These are phyloP conservation scores for Penicillium sclerotigenum DNA, from an alignment of 2,329 filamentous ascomycete genomes.

Conservation along the genomic window DNA sequence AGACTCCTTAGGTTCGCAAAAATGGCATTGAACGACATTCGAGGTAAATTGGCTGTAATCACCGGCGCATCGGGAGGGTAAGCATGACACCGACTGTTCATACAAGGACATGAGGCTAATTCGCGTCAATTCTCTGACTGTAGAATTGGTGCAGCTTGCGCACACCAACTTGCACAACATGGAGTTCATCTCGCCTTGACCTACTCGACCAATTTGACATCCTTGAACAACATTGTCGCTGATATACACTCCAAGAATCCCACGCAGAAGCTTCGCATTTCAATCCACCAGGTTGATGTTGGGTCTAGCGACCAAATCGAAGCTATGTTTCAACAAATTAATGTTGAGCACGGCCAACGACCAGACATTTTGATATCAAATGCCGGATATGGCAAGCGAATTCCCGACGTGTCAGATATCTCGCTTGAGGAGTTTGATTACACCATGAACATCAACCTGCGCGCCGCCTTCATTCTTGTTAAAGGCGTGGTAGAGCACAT, in stretches of 20 bases:
- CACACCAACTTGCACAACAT: constrained; percentile 51
- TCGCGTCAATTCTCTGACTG: background rate
- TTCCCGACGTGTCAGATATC: constrained; percentile 56
- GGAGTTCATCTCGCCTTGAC: constrained; percentile 57
- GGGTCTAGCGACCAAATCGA: constrained; percentile 54
- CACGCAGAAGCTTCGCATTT: constrained; percentile 42
- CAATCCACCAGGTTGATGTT: constrained; percentile 59
- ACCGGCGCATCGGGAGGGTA: constrained; percentile 62
- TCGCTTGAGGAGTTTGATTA: constrained; percentile 62
- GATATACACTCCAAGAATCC: constrained; percentile 39
- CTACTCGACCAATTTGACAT: constrained; percentile 52
- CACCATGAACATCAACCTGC: constrained; percentile 60
- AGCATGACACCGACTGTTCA: constrained; percentile 8
- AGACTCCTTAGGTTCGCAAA: background rate
- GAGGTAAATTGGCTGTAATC: constrained; percentile 55
- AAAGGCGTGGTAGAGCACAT: constrained; percentile 61
- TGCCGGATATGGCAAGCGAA: constrained; percentile 64
- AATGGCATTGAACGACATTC: constrained; percentile 45
- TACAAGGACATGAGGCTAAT: background rate
- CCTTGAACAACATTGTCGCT: constrained; percentile 46
- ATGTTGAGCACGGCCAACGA: constrained; percentile 50
- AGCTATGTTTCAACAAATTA: constrained; percentile 56
- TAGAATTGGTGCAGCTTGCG: constrained; percentile 60
- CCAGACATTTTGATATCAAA: constrained; percentile 66
- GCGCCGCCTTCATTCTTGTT: constrained; percentile 60